A percentile compares a stretch with the other conserved stretches of the same genome.
phyloP scores from a whole-genome alignment of 2,329 filamentous ascomycete genomes.

The Fusarium humuli region DNA sequence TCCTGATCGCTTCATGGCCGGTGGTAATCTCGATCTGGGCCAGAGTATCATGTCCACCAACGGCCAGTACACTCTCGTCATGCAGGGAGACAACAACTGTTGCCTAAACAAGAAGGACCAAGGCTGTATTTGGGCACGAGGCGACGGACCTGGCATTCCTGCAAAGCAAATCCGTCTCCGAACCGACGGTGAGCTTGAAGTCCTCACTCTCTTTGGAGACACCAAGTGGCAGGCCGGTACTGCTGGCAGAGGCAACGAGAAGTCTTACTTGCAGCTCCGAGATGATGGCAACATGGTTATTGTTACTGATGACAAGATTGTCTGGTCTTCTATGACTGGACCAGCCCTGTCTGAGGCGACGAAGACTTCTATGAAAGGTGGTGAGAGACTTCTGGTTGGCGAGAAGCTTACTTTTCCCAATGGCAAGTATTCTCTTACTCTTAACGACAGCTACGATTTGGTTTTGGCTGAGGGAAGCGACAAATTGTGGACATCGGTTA shows the following conservation, averaged over 20 bases:
- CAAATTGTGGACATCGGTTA: neutral
- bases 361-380: neutral
- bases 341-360: accelerated
- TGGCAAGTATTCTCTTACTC: accelerated
- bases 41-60: neutral
- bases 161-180: neutral
- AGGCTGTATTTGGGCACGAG: neutral
- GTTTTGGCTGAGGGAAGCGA: neutral
- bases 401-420: neutral
- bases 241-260: neutral
- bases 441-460: neutral
- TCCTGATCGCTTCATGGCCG: neutral
- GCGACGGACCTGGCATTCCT: accelerated
- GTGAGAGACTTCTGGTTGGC: neutral
- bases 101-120: neutral
- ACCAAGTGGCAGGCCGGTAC: neutral
- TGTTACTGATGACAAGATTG: neutral
- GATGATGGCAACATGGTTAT: neutral
- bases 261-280: neutral
- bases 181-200: neutral
- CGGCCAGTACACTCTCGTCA: neutral
- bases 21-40: accelerated
- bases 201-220: no score
- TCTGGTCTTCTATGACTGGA: neutral
- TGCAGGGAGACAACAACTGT: accelerated